A percentile compares a stretch with the other conserved stretches of the same genome.
These are phyloP conservation scores for Akebia trifoliata DNA, from an alignment of 164 flowering plant genomes.

Conservation along the genomic window DNA sequence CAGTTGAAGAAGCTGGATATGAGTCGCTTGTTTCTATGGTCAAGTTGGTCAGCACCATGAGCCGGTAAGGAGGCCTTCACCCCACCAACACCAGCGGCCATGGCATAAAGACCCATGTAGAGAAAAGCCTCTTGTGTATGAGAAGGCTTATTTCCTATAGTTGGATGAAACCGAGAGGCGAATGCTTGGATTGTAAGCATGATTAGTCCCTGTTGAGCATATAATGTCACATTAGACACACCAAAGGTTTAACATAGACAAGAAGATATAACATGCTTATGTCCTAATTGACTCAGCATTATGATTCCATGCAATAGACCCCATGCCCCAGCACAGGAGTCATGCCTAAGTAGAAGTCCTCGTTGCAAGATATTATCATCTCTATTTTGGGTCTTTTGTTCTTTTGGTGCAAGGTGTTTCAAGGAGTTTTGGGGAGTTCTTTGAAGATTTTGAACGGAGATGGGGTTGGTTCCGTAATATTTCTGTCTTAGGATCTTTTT, in stretches of 20 bases:
- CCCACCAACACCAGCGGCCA: constrained; percentile 29
- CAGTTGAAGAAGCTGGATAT: constrained; percentile 29
- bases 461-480: too few relatives aligned
- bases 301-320: too few relatives aligned
- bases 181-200: constrained; percentile 26
- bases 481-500: too few relatives aligned
- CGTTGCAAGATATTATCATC: too few relatives aligned
- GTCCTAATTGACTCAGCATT: not conserved
- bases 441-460: too few relatives aligned
- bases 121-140: constrained; percentile 18
- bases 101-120: constrained; percentile 23
- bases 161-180: constrained; percentile 6
- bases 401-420: too few relatives aligned
- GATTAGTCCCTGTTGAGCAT: constrained; percentile 19
- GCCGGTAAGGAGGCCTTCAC: constrained; percentile 27
- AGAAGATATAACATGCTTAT: not conserved
- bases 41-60: constrained; percentile 34
- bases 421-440: too few relatives aligned
- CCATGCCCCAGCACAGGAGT: too few relatives aligned
- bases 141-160: constrained; percentile 14
- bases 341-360: too few relatives aligned
- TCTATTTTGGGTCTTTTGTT: too few relatives aligned
- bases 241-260: not conserved
- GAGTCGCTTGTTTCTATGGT: constrained; percentile 15
- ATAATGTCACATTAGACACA: not conserved